Evolutionary conservation across 306 rosid species (phyloP).

Genomic region (Dalbergia cochinchinensis): DNA sequence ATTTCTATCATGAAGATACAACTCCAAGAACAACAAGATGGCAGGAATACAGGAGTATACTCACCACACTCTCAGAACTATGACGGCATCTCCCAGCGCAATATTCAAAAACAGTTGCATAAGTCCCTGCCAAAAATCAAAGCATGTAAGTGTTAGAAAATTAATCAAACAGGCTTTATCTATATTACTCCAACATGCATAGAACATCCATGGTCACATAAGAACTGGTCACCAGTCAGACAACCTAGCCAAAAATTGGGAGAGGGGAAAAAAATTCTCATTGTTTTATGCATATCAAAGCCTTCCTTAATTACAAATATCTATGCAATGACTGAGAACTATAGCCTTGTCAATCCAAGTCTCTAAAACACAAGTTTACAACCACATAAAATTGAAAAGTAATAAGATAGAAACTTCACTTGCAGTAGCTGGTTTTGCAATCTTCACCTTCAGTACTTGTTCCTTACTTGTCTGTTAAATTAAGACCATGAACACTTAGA

Average conservation of each 20-base stretch:
- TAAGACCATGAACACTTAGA: slow-evolving; percentile 6
- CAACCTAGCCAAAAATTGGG: slow-evolving; percentile 14
- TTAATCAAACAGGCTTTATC: background rate
- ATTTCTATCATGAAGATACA: slow-evolving; percentile 26
- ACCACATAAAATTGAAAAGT: slow-evolving; percentile 18
- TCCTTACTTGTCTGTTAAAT: slow-evolving; percentile 69
- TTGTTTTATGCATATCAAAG: slow-evolving; percentile 39
- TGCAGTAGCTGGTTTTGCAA: slow-evolving; percentile 82
- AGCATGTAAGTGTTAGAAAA: background rate
- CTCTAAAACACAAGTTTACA: slow-evolving; percentile 20
- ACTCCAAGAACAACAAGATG: slow-evolving; percentile 25
- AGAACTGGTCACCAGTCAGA: slow-evolving; percentile 33
- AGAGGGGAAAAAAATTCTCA: background rate
- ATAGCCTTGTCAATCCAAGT: slow-evolving; percentile 8
- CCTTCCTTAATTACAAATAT: slow-evolving; percentile 3
- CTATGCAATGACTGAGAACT: background rate
- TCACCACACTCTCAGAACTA: slow-evolving; percentile 97
- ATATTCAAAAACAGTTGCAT: slow-evolving; percentile 77
- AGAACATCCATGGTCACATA: slow-evolving; percentile 30
- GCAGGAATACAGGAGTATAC: slow-evolving; percentile 45
- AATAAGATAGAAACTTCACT: slow-evolving; percentile 58
- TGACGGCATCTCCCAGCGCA: slow-evolving; percentile 96
- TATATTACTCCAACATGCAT: background rate
- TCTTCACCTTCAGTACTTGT: slow-evolving; percentile 64
- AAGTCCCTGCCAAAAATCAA: slow-evolving; percentile 69